Percentiles rank a stretch among this genome's conserved stretches.
Evolutionary conservation across 768 basidiomycete species (phyloP).

Genomic region (Crepidotus variabilis): DNA sequence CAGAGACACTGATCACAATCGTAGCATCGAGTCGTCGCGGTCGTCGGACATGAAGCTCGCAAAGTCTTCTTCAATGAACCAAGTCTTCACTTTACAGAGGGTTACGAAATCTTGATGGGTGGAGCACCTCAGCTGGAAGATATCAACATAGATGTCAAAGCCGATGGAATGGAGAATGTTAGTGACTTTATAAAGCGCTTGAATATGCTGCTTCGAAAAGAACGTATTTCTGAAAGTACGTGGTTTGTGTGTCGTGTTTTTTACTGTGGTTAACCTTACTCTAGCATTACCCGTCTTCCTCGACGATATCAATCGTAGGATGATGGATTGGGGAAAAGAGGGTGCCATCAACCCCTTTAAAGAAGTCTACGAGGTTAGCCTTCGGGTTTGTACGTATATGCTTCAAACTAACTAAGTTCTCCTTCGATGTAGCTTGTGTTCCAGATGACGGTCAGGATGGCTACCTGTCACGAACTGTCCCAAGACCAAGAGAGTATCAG

Average conservation of each 20-base stretch:
- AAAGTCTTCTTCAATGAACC: slow-evolving; percentile 23
- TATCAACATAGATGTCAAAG: slow-evolving; percentile 8
- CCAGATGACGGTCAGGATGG: slow-evolving; percentile 34
- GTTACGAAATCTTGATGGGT: slow-evolving; percentile 25
- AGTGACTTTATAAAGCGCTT: slow-evolving; percentile 19
- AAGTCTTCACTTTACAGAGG: slow-evolving; percentile 21
- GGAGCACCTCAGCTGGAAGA: slow-evolving; percentile 18
- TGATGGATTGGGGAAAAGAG: slow-evolving; percentile 24
- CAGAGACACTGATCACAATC: background rate
- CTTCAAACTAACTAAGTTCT: background rate
- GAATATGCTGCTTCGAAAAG: slow-evolving; percentile 13
- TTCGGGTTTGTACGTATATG: background rate
- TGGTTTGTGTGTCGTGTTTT: background rate
- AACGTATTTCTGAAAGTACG: slow-evolving; percentile 18
- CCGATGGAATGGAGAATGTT: slow-evolving; percentile 6
- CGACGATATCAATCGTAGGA: slow-evolving; percentile 23
- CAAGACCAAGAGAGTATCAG: slow-evolving; percentile 19
- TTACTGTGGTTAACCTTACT: background rate
- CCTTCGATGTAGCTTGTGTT: slow-evolving; percentile 25
- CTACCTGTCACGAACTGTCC: slow-evolving; percentile 30
- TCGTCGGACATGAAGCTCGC: slow-evolving; percentile 16
- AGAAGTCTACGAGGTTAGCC: slow-evolving; percentile 25
- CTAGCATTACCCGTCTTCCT: slow-evolving; percentile 24
- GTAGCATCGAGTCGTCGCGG: slow-evolving; percentile 15
- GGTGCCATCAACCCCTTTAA: slow-evolving; percentile 29